Evolutionary conservation across 768 basidiomycete genomes (phyloP), one percentile per base, ranked within the genome.

Genomic region (Auriscalpium vulgare): DNA sequence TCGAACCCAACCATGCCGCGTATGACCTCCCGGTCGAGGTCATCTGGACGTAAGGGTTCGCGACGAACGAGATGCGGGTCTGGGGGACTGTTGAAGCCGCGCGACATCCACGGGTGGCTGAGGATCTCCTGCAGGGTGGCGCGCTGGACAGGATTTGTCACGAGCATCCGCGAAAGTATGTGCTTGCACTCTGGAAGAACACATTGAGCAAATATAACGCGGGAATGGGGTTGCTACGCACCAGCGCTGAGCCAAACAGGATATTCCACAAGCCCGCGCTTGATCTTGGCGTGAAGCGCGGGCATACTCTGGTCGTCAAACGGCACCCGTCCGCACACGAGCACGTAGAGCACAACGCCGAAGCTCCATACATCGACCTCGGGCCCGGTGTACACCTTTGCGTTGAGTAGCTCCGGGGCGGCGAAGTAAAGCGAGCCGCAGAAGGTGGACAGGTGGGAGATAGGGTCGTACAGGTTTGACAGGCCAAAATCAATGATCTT

Each of bases 221-320:
- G 47, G 16, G 53, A 54, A 1, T 21, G 43, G 36, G 43, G 43
- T 50, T 52, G 49, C 8, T 35, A 77, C 84, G 65, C 68, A 93
- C 92, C 93, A 60, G 88, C 82, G 63, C 89, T 94, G 14, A 98
- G 76, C 97, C 97, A 99, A 2, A 90, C 89, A 0, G 95, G 95
- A 66, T 98, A 98, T 66, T 99, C 97, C 36, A 97, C 95, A 43
- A 94, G 73, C 0, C 97, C 95, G 5, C 95, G 84, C 71, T 99
- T 99, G 72, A 99, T 99, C 75, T 98, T 99, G 23, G 97, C 97
- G 68, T 98, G 97, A 53, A 99, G 74, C 0, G 97, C 97, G 2
- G 97, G 95, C 97, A 98, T 99, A 68, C 88, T 94, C 71, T 98
- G 93, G 68, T 99, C 97, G 65, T 99, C 97, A 67, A 99, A 98